Evolutionary conservation across 78 protist species (phyloP).

Genomic region (Dictyostelium firmibasis): DNA sequence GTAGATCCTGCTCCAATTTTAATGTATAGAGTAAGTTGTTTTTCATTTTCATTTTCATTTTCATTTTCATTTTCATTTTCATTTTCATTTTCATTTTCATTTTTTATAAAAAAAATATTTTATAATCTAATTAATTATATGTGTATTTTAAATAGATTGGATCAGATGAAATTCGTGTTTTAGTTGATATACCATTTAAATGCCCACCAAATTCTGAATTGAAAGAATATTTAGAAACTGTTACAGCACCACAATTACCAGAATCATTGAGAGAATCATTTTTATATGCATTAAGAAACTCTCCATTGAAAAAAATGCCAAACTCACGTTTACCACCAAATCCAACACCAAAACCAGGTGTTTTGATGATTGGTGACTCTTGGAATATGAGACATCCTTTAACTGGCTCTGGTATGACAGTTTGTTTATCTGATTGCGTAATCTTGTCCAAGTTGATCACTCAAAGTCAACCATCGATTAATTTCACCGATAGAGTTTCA

Average conservation of each 20-base stretch:
- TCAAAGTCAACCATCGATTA: background rate
- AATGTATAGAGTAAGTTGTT: slow-evolving; percentile 40
- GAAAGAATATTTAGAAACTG: background rate
- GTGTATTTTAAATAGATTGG: too few species aligned
- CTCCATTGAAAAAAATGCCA: slow-evolving; percentile 80
- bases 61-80: background rate
- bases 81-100: background rate
- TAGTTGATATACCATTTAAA: slow-evolving; percentile 79
- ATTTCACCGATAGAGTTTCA: background rate
- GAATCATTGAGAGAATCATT: slow-evolving; percentile 49
- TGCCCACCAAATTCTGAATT: slow-evolving; percentile 56
- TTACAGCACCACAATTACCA: slow-evolving; percentile 75
- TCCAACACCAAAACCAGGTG: slow-evolving; percentile 44
- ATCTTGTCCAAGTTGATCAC: background rate
- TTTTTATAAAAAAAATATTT: background rate
- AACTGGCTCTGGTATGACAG: slow-evolving; percentile 91
- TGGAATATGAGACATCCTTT: slow-evolving; percentile 91
- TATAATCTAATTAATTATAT: too few species aligned
- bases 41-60: background rate
- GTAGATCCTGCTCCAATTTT: slow-evolving; percentile 82
- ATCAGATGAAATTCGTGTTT: slow-evolving; percentile 82
- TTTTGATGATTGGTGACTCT: slow-evolving; percentile 80
- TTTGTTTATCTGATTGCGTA: slow-evolving; percentile 74
- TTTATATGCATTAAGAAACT: slow-evolving; percentile 9
- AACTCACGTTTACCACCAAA: slow-evolving; percentile 78